Evolutionary conservation across 2,329 filamentous ascomycete species (phyloP), one percentile per base, ranked within the genome.

Genomic region (Nectriaceae sp.): DNA sequence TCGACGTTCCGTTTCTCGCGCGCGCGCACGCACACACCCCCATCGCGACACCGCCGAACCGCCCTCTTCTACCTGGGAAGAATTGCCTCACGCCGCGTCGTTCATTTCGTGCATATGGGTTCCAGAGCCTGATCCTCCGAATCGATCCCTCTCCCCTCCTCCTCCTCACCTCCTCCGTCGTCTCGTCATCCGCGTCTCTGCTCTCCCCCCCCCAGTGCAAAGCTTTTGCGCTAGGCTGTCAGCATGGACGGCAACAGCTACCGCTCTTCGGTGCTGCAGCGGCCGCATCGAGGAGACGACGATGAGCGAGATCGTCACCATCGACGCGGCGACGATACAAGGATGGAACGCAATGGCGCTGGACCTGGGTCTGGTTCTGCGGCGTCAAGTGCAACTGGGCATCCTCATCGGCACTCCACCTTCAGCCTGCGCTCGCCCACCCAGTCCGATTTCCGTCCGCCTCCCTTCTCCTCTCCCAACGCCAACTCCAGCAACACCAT

Each of bases 401-500:
- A 55, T 61, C 56, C 62, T 57, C 66, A 70, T 56, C 70, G 68
- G 54, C 74, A 72, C 60, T 70, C 73, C 50, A 65, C 65, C 66
- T 78, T 79, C 65, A 74, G 67, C 63, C 66, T 78, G 65, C 72
- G 76, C 63, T 79, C 77, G 50, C 75, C 76, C 53, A 74, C 75
- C 41, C 73, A 73, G 52, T 52, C 70, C 55, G 72, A 75, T 55
- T 74, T 70, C 44, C 66, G 65, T 53, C 55, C 62, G 44, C 60
- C 61, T 59, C 59, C 62, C 54, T 66, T 63, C 56, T 52, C 63
- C 40, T 58, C 62, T 54, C 65, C 54, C 26, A 59, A 57, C 52
- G 47, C 54, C 48, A 64, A 50, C 60, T 62, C 42, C 60, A 65
- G 54, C 50, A 64, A 50, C 60, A 62, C 42, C 60, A 65, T 54